Evolutionary conservation across 306 rosid genomes (phyloP).

Genomic region (Castanospermum australe): DNA sequence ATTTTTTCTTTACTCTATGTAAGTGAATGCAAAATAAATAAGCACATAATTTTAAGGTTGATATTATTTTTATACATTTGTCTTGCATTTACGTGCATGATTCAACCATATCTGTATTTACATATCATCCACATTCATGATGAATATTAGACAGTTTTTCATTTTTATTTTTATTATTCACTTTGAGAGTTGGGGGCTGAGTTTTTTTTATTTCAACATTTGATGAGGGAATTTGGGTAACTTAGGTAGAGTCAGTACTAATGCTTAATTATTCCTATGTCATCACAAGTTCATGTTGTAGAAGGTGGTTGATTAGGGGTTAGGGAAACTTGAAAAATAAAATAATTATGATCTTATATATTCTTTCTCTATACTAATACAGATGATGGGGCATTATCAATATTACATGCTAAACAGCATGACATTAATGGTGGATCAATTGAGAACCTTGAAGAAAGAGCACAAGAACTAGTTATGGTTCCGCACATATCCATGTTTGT

Average conservation of each 20-base stretch:
- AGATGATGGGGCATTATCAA: conserved; percentile 34
- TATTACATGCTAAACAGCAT: neutral
- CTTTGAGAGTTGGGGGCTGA: neutral
- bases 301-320: conserved; percentile 23
- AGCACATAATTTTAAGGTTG: too few species aligned
- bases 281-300: conserved; percentile 1
- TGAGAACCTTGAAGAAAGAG: neutral
- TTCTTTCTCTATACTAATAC: neutral
- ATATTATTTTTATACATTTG: too few species aligned
- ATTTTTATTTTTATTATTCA: neutral
- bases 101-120: neutral
- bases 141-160: neutral
- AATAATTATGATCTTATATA: conserved; percentile 7
- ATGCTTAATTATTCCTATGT: neutral
- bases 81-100: too few species aligned
- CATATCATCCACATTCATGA: neutral
- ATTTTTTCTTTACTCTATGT: too few species aligned
- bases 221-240: neutral
- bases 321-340: conserved; percentile 29
- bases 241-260: neutral
- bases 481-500: conserved; percentile 14
- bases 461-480: neutral
- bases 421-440: conserved; percentile 8
- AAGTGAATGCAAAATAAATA: too few species aligned
- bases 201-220: neutral